phyloP scores from a whole-genome alignment of 768 basidiomycete species.

The Russula foetens region DNA sequence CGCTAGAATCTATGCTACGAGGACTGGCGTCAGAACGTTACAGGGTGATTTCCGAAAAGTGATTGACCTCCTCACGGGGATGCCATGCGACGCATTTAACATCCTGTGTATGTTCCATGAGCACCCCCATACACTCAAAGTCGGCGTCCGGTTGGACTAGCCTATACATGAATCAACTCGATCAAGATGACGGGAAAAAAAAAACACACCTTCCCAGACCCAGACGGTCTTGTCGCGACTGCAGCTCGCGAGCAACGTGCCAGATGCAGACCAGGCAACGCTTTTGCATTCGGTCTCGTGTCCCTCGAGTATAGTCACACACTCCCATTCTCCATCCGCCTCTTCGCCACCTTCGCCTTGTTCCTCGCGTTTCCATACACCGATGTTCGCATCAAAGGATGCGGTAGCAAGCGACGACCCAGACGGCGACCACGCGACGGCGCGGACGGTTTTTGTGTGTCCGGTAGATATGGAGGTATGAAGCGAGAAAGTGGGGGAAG shows the following conservation, averaged over 20 bases:
- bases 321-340: conserved; percentile 66
- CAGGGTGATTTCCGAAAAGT: background rate
- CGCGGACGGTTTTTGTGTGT: conserved; percentile 82
- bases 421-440: conserved; percentile 83
- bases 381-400: conserved; percentile 89
- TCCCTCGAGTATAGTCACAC: conserved; percentile 78
- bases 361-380: conserved; percentile 75
- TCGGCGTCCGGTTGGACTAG: conserved; percentile 85
- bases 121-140: conserved; percentile 89
- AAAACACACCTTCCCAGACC: conserved; percentile 87
- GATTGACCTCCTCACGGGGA: conserved; percentile 73
- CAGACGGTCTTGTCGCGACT: conserved; percentile 96
- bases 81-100: conserved; percentile 96
- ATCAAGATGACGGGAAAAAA: background rate
- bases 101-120: conserved; percentile 97
- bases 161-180: no score
- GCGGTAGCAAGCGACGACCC: conserved; percentile 83
- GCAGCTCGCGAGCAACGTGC: conserved; percentile 83
- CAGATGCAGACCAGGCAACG: conserved; percentile 28
- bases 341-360: conserved; percentile 32
- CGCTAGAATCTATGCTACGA: conserved; percentile 77
- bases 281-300: conserved; percentile 94
- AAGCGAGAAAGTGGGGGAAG: conserved; percentile 38
- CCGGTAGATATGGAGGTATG: conserved; percentile 68
- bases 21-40: conserved; percentile 16